Base-by-base conservation (phyloP, 805 yeast genomes). In the Ogataea pini region DNA sequence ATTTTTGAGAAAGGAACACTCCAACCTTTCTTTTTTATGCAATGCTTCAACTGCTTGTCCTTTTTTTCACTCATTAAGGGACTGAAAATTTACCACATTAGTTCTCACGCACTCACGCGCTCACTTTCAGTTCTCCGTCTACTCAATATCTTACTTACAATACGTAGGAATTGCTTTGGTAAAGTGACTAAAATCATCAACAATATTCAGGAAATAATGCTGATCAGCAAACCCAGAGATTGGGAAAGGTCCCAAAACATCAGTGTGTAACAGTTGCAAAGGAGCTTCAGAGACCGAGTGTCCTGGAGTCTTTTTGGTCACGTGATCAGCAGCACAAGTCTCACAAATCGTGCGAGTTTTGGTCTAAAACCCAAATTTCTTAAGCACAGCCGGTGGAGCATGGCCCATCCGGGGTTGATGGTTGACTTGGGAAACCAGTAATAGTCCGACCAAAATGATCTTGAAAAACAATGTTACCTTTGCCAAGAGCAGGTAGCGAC, bases 191-290 rank as follows among this genome's bases (percentile, higher is more conserved):
- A n/a, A 46, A 18, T 46, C 47, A 34, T 49, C 50, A 19, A 46
- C 53, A 32, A 49, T 42, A 2, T 47, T 49, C 5, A 49, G n/a
- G 20, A 49, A 49, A n/a, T 42, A 38, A 9, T 27, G 39, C 33
- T 42, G 47, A 5, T 17, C 28, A 17, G n/a, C 25, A 18, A 48
- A 28, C 12, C 49, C 52, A 10, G 38, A 32, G 32, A 48, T 25
- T 7, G 49, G 44, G 33, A 48, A 45, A 7, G 51, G 51, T 12
- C 48, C 47, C 33, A 22, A 34, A 25, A 43, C 40, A 24, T 43
- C 47, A 13, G 25, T 4, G 24, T 43, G 47, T 14, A 43, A 14
- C 25, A 44, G 13, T 13, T 44, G 37, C 19, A 44, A 27, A n/a
- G 27, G 47, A 16, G 42, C 42, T 36, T n/a, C 19, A 3, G 34